Evolutionary conservation across 1,139 yeast species (phyloP).

Genomic region (Geotrichum carabidarum): DNA sequence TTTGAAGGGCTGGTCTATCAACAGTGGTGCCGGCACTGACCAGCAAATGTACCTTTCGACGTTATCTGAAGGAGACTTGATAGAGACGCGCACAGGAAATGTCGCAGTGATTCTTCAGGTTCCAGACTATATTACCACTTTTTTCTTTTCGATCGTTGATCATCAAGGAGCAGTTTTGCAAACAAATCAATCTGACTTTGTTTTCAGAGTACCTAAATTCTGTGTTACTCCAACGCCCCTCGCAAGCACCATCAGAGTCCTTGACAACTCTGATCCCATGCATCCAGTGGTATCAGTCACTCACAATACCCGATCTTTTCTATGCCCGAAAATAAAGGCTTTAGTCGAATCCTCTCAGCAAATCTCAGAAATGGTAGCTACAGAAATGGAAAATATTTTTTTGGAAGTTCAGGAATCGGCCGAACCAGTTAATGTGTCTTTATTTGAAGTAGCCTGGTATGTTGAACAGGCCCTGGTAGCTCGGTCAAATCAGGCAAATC

Average conservation of each 20-base stretch:
- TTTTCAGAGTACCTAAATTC: conserved; percentile 17
- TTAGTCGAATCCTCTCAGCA: conserved; percentile 11
- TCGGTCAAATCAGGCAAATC: conserved; percentile 9
- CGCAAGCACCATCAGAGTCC: conserved; percentile 9
- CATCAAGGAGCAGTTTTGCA: conserved; percentile 17
- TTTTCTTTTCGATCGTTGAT: conserved; percentile 15
- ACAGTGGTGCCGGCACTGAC: conserved; percentile 5
- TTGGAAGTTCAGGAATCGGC: conserved; percentile 17
- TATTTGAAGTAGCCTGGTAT: conserved; percentile 26
- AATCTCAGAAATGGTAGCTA: conserved; percentile 8
- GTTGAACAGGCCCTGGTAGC: conserved; percentile 15
- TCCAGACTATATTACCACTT: conserved; percentile 15
- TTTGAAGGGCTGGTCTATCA: neutral
- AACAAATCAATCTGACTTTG: conserved; percentile 2
- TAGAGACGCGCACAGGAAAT: conserved; percentile 15
- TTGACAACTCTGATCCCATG: conserved; percentile 11
- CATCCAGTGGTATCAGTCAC: conserved; percentile 16
- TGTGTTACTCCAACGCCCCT: neutral
- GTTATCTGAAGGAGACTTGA: conserved; percentile 16
- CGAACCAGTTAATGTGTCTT: conserved; percentile 25
- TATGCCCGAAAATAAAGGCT: conserved; percentile 17
- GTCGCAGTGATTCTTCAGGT: conserved; percentile 17
- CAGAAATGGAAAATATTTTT: conserved; percentile 17
- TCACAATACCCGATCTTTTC: neutral
- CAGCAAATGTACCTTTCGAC: conserved; percentile 17